These are phyloP conservation scores for Claviceps humidiphila DNA, from an alignment of 2,329 filamentous ascomycete genomes.

Conservation along the genomic window DNA sequence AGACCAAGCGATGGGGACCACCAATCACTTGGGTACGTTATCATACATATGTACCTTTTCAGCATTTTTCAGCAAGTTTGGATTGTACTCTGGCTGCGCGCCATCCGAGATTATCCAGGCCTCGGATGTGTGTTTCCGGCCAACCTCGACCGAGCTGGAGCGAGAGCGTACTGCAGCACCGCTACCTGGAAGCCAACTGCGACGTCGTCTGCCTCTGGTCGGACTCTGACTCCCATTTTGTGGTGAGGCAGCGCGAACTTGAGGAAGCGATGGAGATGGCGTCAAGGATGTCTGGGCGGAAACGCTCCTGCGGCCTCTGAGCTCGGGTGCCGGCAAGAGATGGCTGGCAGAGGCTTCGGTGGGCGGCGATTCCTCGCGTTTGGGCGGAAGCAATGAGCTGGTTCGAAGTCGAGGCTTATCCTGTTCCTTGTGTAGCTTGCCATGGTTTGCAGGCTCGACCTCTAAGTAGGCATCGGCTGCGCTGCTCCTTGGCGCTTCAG, in stretches of 20 bases:
- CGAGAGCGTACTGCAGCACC: conserved; percentile 28
- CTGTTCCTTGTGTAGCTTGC: conserved; percentile 21
- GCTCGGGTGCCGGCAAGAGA: conserved; percentile 13
- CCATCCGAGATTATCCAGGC: conserved; percentile 46
- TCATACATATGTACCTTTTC: conserved; percentile 33
- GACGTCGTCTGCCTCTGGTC: conserved; percentile 30
- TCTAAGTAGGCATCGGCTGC: not conserved
- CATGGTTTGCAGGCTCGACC: conserved; percentile 10
- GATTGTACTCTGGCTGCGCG: conserved; percentile 42
- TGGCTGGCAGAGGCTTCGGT: not conserved
- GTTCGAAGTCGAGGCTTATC: conserved; percentile 17
- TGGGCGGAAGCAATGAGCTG: conserved; percentile 18
- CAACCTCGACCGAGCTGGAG: conserved; percentile 31
- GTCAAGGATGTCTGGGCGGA: conserved; percentile 29
- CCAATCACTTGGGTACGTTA: no score
- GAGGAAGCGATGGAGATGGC: conserved; percentile 8
- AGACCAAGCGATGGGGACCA: not conserved
- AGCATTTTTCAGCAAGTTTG: conserved; percentile 34
- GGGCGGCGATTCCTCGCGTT: conserved; percentile 10
- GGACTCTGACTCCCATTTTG: conserved; percentile 29
- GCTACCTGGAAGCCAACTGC: conserved; percentile 42
- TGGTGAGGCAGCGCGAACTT: conserved; percentile 14
- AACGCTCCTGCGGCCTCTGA: conserved; percentile 30
- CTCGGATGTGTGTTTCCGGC: conserved; percentile 11
- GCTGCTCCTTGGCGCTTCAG: not conserved